Percentiles rank a stretch among this genome's conserved stretches.
phyloP scores from a whole-genome alignment of 169 alveolate species.

The Cryptosporidium tyzzeri region DNA sequence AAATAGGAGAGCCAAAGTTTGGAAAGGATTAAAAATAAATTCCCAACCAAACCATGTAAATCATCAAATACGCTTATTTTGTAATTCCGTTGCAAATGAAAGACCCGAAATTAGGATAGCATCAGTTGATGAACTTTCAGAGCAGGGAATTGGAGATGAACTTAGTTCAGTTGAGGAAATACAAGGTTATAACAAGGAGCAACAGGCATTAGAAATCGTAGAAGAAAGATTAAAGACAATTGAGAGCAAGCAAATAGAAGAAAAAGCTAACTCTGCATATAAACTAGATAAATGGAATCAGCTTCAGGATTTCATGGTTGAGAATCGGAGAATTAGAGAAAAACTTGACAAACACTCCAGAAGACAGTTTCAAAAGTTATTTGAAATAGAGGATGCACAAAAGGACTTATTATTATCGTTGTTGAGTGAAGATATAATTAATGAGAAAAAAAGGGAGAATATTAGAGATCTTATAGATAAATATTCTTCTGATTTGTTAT shows the following conservation, averaged over 20 bases:
- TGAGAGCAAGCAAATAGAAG: conserved; percentile 42
- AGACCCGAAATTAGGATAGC: conserved; percentile 74
- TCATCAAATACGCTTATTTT: conserved; percentile 60
- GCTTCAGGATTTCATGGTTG: conserved; percentile 26
- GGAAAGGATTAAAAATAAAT: conserved; percentile 56
- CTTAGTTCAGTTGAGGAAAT: not conserved
- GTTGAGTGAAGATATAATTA: conserved; percentile 3
- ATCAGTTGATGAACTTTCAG: conserved; percentile 50
- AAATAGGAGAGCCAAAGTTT: conserved; percentile 22
- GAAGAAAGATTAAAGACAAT: conserved; percentile 50
- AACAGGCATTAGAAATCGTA: conserved; percentile 43
- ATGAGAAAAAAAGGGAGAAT: conserved; percentile 14
- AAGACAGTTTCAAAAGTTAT: conserved; percentile 30
- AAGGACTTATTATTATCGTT: conserved; percentile 11
- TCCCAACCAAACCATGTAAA: conserved; percentile 50
- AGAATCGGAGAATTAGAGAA: conserved; percentile 60
- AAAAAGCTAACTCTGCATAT: conserved; percentile 14
- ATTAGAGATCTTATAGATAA: conserved; percentile 44
- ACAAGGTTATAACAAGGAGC: conserved; percentile 17
- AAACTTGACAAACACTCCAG: conserved; percentile 57
- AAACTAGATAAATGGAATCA: conserved; percentile 68
- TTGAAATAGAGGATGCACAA: conserved; percentile 50
- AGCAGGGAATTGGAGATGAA: not conserved
- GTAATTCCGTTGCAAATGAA: conserved; percentile 65
- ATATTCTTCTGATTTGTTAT: conserved; percentile 48